Conservation (phyloP, 129 eudicot species). For the Flaveria robusta region DNA sequence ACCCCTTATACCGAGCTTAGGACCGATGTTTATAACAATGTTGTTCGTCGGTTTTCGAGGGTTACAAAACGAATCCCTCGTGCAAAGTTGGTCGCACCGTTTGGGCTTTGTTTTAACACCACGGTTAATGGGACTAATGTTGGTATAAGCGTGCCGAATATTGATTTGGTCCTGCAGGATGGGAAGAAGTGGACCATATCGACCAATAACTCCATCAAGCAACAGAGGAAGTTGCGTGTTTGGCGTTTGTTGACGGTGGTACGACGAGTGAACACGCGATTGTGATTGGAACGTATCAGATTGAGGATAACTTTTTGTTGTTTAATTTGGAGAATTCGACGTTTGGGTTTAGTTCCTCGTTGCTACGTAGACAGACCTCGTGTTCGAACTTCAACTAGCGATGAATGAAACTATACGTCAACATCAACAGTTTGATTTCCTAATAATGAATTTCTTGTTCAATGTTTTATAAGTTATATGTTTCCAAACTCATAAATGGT, state of each 20-base stretch:
- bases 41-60: constrained; percentile 3
- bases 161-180: constrained; percentile 4
- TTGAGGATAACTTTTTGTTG: constrained; percentile 21
- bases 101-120: constrained; percentile 22
- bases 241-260: constrained; percentile 24
- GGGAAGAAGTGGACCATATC: constrained; percentile 22
- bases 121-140: not conserved
- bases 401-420: not conserved
- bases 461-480: not conserved
- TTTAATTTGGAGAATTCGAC: constrained; percentile 17
- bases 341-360: constrained; percentile 23
- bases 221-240: not conserved
- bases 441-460: constrained; percentile 16
- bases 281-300: constrained; percentile 14
- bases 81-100: constrained; percentile 1
- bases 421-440: not conserved
- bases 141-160: constrained; percentile 1
- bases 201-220: constrained; percentile 9
- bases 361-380: constrained; percentile 2
- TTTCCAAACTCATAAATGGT: too few relatives aligned
- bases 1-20: constrained; percentile 25
- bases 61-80: constrained; percentile 21
- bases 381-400: constrained; percentile 11
- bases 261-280: constrained; percentile 12
- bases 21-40: constrained; percentile 7